Conservation (phyloP, 805 yeast genomes). For the Myxozyma neglecta region DNA sequence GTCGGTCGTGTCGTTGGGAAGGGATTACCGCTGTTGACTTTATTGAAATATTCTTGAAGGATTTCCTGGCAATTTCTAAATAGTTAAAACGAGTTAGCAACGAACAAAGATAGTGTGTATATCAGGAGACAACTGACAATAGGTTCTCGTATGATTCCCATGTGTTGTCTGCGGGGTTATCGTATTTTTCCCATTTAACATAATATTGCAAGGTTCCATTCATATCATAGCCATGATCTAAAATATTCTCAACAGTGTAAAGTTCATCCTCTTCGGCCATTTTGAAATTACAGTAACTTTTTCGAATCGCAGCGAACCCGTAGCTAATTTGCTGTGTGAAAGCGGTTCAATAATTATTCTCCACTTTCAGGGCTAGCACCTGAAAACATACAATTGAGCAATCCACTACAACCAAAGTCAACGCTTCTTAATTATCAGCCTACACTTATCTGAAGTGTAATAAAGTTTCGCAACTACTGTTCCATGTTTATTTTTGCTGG, state of each 20-base stretch:
- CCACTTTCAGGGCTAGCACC: too few relatives aligned
- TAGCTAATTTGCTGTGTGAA: neutral
- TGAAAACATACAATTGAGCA: too few relatives aligned
- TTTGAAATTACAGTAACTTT: neutral
- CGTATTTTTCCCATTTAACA: conserved; percentile 23
- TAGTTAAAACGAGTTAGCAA: neutral
- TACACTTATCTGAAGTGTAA: too few relatives aligned
- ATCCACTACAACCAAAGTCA: too few relatives aligned
- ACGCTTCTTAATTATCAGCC: too few relatives aligned
- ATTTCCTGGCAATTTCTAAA: conserved; percentile 1
- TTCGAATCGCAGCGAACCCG: neutral
- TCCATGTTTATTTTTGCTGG: too few relatives aligned
- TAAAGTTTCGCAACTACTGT: too few relatives aligned
- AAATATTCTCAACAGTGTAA: conserved; percentile 13
- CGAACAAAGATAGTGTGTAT: neutral
- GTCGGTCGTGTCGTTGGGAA: neutral
- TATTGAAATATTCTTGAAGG: neutral
- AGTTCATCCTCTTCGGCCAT: neutral
- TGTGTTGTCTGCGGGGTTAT: conserved; percentile 16
- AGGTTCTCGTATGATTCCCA: conserved; percentile 22
- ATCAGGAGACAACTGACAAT: conserved; percentile 1
- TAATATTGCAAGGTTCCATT: neutral
- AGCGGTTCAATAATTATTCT: neutral
- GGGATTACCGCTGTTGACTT: neutral
- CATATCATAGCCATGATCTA: conserved; percentile 5